phyloP scores from a whole-genome alignment of 371 early-diverging fungal species.

The Apophysomyces sp. region DNA sequence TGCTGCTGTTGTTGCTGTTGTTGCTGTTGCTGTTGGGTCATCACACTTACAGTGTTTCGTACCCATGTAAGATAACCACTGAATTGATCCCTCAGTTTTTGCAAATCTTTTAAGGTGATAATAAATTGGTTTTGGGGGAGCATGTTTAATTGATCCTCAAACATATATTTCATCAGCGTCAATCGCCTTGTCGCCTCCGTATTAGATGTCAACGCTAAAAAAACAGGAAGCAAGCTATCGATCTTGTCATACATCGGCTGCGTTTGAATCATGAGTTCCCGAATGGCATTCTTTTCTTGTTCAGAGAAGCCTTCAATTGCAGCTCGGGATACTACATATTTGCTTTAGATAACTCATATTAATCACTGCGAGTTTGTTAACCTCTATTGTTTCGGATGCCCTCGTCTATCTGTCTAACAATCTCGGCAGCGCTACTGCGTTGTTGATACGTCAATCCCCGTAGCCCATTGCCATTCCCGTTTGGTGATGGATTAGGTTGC shows the following conservation, averaged over 20 bases:
- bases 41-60: constrained; percentile 24
- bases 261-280: constrained; percentile 37
- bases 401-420: constrained; percentile 49
- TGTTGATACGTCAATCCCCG: constrained; percentile 7
- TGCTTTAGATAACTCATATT: background rate
- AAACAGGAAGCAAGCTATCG: constrained; percentile 42
- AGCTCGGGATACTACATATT: constrained; percentile 22
- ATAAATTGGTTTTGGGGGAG: constrained; percentile 47
- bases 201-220: constrained; percentile 40
- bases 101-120: constrained; percentile 44
- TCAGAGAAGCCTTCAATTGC: constrained; percentile 35
- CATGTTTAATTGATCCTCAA: constrained; percentile 55
- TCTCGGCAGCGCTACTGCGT: constrained; percentile 31
- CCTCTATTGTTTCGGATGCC: constrained; percentile 42
- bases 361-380: constrained; percentile 2
- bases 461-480: background rate
- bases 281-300: constrained; percentile 48
- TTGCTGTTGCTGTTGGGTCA: constrained; percentile 16
- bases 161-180: constrained; percentile 61
- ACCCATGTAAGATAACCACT: constrained; percentile 51
- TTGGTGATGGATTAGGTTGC: constrained; percentile 5
- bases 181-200: constrained; percentile 48
- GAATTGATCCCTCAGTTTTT: constrained; percentile 50
- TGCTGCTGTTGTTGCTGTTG: constrained; percentile 17
- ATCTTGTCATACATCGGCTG: constrained; percentile 48